Base-by-base conservation (phyloP, 495 filamentous ascomycete species). In the Podospora comata region DNA sequence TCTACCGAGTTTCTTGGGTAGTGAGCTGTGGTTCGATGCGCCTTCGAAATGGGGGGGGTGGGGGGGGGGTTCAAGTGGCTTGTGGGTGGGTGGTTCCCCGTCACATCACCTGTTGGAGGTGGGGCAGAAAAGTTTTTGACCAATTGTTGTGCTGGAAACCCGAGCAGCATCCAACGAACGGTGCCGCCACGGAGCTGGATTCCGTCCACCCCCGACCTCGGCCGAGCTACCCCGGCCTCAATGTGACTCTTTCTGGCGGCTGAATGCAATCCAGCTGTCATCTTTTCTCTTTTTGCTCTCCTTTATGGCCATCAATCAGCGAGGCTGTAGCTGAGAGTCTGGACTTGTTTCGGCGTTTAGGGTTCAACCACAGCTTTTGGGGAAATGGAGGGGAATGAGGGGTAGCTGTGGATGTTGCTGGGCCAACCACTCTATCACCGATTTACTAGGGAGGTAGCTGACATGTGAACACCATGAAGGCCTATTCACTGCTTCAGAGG, bases 171-270 rank as follows among this genome's bases (percentile, higher is more conserved):
- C 39, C 39, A 11, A 48, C 39, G 39, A 48, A 58, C 15, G 55
- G 23, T 26, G 55, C 55, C 65, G 62, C 56, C 6, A 68, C 66
- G 59, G 69, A 26, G 65, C 3, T 15, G 27, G 32, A 32, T 61
- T 71, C n/a, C 68, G 63, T 59, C 9, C 18, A 30, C 5, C 53
- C 32, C 62, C 66, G 69, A 71, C 65, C 64, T 71, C 71, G 71
- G 69, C 64, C 66, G 66, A 60, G 64, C 68, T 57, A 28, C 20
- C 27, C 67, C 67, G 61, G 61, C 16, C 39, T 26, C 56, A 23
- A 19, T 53, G 5, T 55, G 55, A 59, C 27, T 34, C 26, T 54
- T 28, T 15, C 55, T 27, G 2, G 13, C 65, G 39, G 3, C 58
- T 62, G 39, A 53, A 30, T 67, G 28, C 27, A 65, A 32, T 32